These are phyloP conservation scores for Nakaseomyces kungkrabaensis DNA, from an alignment of 1,139 yeast genomes.

Conservation along the genomic window DNA sequence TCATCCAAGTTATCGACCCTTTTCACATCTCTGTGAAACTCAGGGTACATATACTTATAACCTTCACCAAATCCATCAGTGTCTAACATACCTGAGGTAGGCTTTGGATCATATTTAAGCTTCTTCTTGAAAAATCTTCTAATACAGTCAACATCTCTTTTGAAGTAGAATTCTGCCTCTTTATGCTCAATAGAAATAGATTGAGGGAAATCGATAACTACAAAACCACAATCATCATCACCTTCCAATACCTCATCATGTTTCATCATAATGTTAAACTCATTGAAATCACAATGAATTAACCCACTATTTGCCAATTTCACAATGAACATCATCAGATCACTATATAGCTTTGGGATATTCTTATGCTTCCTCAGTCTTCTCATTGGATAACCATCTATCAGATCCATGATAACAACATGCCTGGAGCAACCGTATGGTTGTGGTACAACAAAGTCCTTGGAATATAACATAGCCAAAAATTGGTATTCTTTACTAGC, in stretches of 20 bases:
- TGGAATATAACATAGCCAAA: slow-evolving; percentile 61
- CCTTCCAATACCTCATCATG: slow-evolving; percentile 40
- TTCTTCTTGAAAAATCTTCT: slow-evolving; percentile 72
- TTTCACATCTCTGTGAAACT: slow-evolving; percentile 61
- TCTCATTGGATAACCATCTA: slow-evolving; percentile 84
- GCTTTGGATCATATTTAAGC: slow-evolving; percentile 59
- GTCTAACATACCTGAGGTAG: slow-evolving; percentile 59
- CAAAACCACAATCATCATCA: slow-evolving; percentile 51
- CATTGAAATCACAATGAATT: slow-evolving; percentile 95
- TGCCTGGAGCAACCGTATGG: slow-evolving; percentile 90
- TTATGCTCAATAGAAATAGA: slow-evolving; percentile 87
- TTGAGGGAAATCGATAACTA: slow-evolving; percentile 96
- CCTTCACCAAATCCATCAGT: slow-evolving; percentile 76
- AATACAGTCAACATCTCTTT: slow-evolving; percentile 87
- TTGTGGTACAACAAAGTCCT: slow-evolving; percentile 77
- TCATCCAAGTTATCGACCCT: slow-evolving; percentile 66
- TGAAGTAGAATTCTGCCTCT: slow-evolving; percentile 80
- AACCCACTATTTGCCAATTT: slow-evolving; percentile 77
- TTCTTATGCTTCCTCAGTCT: slow-evolving; percentile 60
- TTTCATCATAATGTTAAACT: slow-evolving; percentile 83
- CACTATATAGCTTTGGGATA: slow-evolving; percentile 63
- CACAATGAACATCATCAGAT: slow-evolving; percentile 79
- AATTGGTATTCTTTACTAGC: slow-evolving; percentile 88
- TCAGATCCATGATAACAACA: slow-evolving; percentile 84
- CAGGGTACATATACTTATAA: slow-evolving; percentile 68